These are phyloP conservation scores for Sideroxylon spinosum DNA, from an alignment of 179 eudicot genomes.

Conservation along the genomic window DNA sequence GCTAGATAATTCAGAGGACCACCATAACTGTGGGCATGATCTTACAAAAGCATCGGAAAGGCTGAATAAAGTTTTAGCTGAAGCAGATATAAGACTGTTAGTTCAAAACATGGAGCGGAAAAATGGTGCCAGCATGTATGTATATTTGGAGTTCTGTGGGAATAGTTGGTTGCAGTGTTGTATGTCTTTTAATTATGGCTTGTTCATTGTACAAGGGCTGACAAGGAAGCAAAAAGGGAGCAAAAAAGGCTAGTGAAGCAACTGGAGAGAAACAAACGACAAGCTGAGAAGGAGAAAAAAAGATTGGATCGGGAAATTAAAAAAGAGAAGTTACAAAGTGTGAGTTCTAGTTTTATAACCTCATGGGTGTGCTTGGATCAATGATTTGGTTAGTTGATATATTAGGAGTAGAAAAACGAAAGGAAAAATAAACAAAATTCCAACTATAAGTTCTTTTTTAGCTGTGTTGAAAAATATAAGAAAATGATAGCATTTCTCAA, in stretches of 20 bases:
- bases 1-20: slow-evolving; percentile 44
- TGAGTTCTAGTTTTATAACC: slow-evolving; percentile 32
- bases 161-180: slow-evolving; percentile 7
- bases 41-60: slow-evolving; percentile 63
- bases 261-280: slow-evolving; percentile 67
- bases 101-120: slow-evolving; percentile 51
- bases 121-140: slow-evolving; percentile 63
- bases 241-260: slow-evolving; percentile 54
- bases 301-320: slow-evolving; percentile 70
- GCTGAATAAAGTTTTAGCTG: slow-evolving; percentile 59
- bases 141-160: background rate
- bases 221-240: slow-evolving; percentile 48
- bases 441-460: no score
- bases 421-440: no score
- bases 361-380: no score
- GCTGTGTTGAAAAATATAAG: no score
- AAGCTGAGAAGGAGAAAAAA: slow-evolving; percentile 71
- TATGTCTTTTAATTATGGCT: slow-evolving; percentile 11
- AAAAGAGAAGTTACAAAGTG: slow-evolving; percentile 79
- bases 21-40: slow-evolving; percentile 34
- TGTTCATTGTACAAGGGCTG: slow-evolving; percentile 50
- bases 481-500: no score
- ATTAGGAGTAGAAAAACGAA: no score
- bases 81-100: slow-evolving; percentile 74
- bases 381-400: no score